Base-by-base conservation (phyloP, 306 rosid genomes). In the Senna tora region DNA sequence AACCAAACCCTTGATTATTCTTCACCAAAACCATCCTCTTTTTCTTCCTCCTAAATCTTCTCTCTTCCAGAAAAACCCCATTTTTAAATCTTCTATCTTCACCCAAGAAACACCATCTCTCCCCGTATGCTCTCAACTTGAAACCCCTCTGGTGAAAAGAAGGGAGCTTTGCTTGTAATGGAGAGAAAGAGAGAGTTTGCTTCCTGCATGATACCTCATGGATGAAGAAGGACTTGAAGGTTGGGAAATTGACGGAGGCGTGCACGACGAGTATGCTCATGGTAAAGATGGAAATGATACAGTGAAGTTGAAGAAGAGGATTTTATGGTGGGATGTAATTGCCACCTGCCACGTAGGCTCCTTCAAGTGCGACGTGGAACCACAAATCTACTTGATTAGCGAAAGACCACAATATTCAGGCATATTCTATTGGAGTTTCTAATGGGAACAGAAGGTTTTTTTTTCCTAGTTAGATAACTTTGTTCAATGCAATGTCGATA, bases 1-100 rank as follows among this genome's bases (percentile, higher is more conserved):
- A 89, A 12, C 92, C 98, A 77, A 91, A 91, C 58, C 92, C 90
- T 52, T 83, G 83, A 72, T 90, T 90, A 71, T 78, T 89, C 76
- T 83, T 86, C 82, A 82, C 93, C 71, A 82, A 47, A 79, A 87
- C 91, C 68, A 66, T 72, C 65, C 96, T 87, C 59, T 68, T 85
- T 77, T 38, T 82, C 84, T 64, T 69, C 77, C 9, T 59, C 14
- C 43, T 36, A 7, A 5, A 73, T 39, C 60, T 58, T 34, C 75
- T 82, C 69, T 83, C 83, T 69, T 47, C 82, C 72, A 76, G 63
- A 71, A 80, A 79, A 79, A 71, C 50, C 77, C 76, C 83, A 50
- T 79, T 75, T 72, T 67, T 30, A 60, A 70, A 67, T 73, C 77
- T 22, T 59, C 51, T 47, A 42, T 59, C 78, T 19, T 61, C 79